phyloP scores from a whole-genome alignment of 73 alveolate species.

The Paramecium pentaurelia region DNA sequence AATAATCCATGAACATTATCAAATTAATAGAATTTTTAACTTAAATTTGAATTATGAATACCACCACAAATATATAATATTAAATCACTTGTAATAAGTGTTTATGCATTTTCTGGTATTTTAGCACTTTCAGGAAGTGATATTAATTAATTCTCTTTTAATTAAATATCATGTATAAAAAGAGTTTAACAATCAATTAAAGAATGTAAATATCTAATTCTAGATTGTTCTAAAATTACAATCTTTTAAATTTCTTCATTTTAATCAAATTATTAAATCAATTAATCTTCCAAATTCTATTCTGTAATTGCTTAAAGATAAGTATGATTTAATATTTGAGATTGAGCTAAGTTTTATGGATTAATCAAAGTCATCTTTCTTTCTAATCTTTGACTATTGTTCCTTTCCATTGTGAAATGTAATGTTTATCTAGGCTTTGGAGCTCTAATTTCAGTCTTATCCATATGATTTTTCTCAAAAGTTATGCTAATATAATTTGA shows the following conservation, averaged over 20 bases:
- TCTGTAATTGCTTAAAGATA: conserved; percentile 4
- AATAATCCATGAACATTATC: conserved; percentile 13
- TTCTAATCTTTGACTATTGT: background rate
- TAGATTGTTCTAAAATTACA: background rate
- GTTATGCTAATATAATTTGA: background rate
- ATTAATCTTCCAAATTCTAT: background rate
- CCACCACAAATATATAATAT: conserved; percentile 46
- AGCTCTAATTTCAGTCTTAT: background rate
- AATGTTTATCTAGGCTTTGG: background rate
- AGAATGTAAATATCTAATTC: background rate
- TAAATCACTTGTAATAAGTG: background rate
- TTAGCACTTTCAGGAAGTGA: conserved; percentile 21
- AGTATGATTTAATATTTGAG: background rate
- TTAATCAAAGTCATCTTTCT: background rate
- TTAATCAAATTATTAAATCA: background rate
- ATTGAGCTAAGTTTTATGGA: background rate
- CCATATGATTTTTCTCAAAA: background rate
- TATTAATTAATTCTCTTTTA: background rate
- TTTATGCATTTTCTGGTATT: background rate
- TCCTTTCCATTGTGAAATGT: background rate
- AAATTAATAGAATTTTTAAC: background rate
- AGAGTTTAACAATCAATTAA: background rate
- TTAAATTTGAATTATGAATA: background rate
- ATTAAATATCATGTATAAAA: conserved; percentile 11
- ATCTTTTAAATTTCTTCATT: background rate